Base-by-base conservation (phyloP, 2,329 filamentous ascomycete species). In the Fusarium armeniacum region DNA sequence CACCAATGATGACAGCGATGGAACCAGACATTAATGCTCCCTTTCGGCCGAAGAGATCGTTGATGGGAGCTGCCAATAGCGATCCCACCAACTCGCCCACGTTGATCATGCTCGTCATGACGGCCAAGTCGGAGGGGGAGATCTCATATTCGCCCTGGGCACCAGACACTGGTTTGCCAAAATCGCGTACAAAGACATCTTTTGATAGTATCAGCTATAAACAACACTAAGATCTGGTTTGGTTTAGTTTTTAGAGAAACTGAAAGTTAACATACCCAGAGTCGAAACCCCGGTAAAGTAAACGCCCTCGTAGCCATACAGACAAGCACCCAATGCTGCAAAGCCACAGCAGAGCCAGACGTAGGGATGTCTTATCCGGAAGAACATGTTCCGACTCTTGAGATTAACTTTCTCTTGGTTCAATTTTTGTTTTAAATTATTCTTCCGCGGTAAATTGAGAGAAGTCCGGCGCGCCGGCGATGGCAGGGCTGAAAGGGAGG, bases 31-130 rank as follows among this genome's bases (percentile, higher is more conserved):
- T 22, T 35, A 79, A 77, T 47, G 77, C 74, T 12, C 65, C 63
- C 49, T 79, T 80, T 38, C 79, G 75, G 46, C 78, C 78, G 46
- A 76, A 58, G 0, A 54, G 40, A 33, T 81, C 79, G 64, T 81
- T 81, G n/a, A 81, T 56, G 9, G 78, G 79, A 4, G 79, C 78
- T 7, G 79, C 76, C 3, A 64, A 28, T 6, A 81, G 61, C 7
- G 80, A 79, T 16, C 79, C 80, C 20, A 78, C 67, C 26, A 81
- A 68, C 55, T 81, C 79, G 50, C 79, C 79, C 24, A 81, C 74
- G 56, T 81, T 79, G 68, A 81, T 81, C 72, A 79, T 77, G 58
- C 78, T 80, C 16, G 78, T 78, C 77, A 78, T 81, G 70, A 74
- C 38, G 16, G 73, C 65, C 36, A 75, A 38, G 6, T 58, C 65